Conservation (phyloP, 192 early-diverging fungal species). For the Neocallimastix lanati region DNA sequence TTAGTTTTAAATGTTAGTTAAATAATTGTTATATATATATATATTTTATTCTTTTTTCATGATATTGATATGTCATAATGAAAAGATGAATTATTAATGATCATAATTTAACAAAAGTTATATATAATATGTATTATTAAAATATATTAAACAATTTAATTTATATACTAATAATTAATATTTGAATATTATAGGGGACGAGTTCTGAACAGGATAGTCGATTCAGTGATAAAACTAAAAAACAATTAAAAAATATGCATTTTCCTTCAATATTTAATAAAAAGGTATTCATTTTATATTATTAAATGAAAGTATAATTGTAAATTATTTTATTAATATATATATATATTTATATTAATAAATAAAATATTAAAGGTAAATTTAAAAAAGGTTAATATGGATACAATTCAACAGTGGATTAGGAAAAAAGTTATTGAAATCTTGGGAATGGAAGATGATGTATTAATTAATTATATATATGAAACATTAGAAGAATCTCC, state of each 20-base stretch:
- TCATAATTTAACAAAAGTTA: no score
- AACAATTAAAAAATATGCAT: conserved; percentile 53
- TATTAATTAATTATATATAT: conserved; percentile 71
- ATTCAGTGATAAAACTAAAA: conserved; percentile 67
- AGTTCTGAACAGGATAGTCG: conserved; percentile 58
- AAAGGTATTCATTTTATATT: no score
- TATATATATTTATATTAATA: background rate
- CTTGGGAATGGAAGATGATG: conserved; percentile 85
- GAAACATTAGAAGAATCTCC: conserved; percentile 50
- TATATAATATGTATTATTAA: no score
- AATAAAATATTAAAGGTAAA: conserved; percentile 32
- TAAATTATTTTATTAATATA: no score
- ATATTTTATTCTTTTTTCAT: no score
- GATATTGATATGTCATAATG: no score
- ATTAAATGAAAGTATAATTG: no score
- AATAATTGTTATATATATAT: no score
- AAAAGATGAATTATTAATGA: no score
- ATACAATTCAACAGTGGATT: conserved; percentile 81
- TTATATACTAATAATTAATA: no score
- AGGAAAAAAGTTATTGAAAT: conserved; percentile 43
- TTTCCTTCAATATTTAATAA: conserved; percentile 58
- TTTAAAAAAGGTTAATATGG: conserved; percentile 72
- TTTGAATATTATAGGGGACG: conserved; percentile 28
- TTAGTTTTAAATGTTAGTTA: no score
- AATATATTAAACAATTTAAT: no score